These are phyloP conservation scores for Cordyceps cateniannulata DNA, from an alignment of 2,329 filamentous ascomycete species.

Conservation along the genomic window DNA sequence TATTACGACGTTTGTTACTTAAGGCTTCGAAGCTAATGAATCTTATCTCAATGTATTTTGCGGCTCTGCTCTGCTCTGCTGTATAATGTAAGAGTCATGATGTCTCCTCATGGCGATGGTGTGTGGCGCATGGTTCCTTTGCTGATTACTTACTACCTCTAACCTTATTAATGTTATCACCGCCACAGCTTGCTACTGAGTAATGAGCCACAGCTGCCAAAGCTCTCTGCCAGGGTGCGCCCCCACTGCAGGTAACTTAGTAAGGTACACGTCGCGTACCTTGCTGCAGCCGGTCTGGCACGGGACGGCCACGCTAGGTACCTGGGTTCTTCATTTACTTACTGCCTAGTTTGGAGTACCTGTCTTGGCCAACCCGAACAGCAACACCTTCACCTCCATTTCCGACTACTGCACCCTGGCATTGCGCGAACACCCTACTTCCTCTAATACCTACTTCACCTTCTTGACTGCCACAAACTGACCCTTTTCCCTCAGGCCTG, in stretches of 20 bases:
- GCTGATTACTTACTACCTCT: no score
- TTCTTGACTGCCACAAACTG: not conserved
- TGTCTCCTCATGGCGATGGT: not conserved
- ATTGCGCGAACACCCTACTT: not conserved
- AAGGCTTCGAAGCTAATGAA: not conserved
- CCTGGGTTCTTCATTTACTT: not conserved
- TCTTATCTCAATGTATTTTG: not conserved
- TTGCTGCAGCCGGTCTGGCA: conserved; percentile 7
- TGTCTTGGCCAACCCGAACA: not conserved
- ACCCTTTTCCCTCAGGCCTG: not conserved
- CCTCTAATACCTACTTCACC: not conserved
- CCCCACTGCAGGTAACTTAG: conserved; percentile 1
- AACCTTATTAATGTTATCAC: no score
- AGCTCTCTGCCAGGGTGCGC: not conserved
- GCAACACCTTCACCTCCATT: conserved; percentile 7
- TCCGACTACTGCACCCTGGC: not conserved
- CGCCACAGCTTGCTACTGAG: no score
- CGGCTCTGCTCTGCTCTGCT: not conserved
- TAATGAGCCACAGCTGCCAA: not conserved
- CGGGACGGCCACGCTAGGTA: not conserved
- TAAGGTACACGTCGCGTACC: conserved; percentile 8
- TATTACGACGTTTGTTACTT: not conserved
- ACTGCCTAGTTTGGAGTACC: not conserved
- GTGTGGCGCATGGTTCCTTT: not conserved
- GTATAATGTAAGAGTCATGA: not conserved